phyloP scores from a whole-genome alignment of 1,284 basidiomycete species.

The Leccinum fallax region DNA sequence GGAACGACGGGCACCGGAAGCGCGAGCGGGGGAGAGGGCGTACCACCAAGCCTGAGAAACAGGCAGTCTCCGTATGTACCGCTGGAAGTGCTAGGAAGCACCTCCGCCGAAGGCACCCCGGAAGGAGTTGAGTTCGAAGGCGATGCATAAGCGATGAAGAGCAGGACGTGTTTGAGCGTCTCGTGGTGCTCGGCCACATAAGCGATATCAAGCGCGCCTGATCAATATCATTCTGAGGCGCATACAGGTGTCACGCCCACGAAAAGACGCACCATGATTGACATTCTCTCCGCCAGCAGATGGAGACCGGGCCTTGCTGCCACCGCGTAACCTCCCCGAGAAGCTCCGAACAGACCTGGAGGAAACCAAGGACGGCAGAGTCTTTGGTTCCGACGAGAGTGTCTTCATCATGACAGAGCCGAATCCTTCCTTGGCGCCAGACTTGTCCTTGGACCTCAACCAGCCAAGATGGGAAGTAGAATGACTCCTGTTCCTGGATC shows the following conservation, averaged over 20 bases:
- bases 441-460: slow-evolving; percentile 46
- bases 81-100: slow-evolving; percentile 50
- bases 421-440: slow-evolving; percentile 16
- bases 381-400: slow-evolving; percentile 21
- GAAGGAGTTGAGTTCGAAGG: slow-evolving; percentile 23
- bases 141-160: slow-evolving; percentile 49
- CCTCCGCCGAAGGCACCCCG: slow-evolving; percentile 51
- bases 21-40: slow-evolving; percentile 57
- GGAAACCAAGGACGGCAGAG: background rate
- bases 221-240: slow-evolving; percentile 2
- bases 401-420: slow-evolving; percentile 9
- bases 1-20: slow-evolving; percentile 66
- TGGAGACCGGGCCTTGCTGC: slow-evolving; percentile 25
- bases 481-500: slow-evolving; percentile 59
- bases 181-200: slow-evolving; percentile 88
- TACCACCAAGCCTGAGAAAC: slow-evolving; percentile 57
- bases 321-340: slow-evolving; percentile 24
- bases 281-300: slow-evolving; percentile 13
- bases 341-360: slow-evolving; percentile 22
- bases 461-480: slow-evolving; percentile 74
- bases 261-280: slow-evolving; percentile 23
- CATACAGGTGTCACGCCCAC: background rate
- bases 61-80: slow-evolving; percentile 51
- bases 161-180: slow-evolving; percentile 72
- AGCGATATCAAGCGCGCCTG: slow-evolving; percentile 55